A percentile compares a stretch with the other conserved stretches of the same genome.
phyloP scores from a whole-genome alignment of 1,284 basidiomycete genomes.

The Malassezia globosa region DNA sequence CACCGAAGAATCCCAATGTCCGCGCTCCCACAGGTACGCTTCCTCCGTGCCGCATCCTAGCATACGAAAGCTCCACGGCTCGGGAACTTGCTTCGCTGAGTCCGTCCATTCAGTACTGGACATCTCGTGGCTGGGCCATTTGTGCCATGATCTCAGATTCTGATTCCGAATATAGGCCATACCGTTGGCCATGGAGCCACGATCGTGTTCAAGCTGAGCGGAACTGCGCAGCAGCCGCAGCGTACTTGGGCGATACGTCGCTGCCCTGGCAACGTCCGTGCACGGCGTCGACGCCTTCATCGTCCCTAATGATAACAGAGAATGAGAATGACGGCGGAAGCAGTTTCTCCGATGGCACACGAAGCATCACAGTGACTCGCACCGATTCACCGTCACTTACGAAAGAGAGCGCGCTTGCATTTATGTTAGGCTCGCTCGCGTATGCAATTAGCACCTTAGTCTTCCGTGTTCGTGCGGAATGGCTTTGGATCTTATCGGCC shows the following conservation, averaged over 20 bases:
- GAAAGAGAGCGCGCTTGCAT: background rate
- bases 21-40: conserved; percentile 52
- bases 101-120: conserved; percentile 53
- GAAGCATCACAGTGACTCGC: conserved; percentile 7
- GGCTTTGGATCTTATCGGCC: background rate
- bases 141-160: conserved; percentile 62
- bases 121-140: conserved; percentile 49
- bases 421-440: conserved; percentile 1
- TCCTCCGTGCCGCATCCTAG: conserved; percentile 57
- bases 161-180: conserved; percentile 54
- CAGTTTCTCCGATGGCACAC: conserved; percentile 12
- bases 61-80: conserved; percentile 60
- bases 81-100: conserved; percentile 50
- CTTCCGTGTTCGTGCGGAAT: background rate
- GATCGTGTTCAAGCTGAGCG: conserved; percentile 61
- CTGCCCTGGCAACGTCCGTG: background rate
- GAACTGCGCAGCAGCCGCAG: conserved; percentile 55
- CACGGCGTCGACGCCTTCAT: background rate
- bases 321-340: conserved; percentile 9
- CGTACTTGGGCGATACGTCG: conserved; percentile 49
- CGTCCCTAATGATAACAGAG: background rate
- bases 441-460: background rate
- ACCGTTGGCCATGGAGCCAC: conserved; percentile 54
- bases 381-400: background rate
- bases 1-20: conserved; percentile 57